Evolutionary conservation across 1,139 yeast genomes (phyloP).

Genomic region (Pichia sp.): DNA sequence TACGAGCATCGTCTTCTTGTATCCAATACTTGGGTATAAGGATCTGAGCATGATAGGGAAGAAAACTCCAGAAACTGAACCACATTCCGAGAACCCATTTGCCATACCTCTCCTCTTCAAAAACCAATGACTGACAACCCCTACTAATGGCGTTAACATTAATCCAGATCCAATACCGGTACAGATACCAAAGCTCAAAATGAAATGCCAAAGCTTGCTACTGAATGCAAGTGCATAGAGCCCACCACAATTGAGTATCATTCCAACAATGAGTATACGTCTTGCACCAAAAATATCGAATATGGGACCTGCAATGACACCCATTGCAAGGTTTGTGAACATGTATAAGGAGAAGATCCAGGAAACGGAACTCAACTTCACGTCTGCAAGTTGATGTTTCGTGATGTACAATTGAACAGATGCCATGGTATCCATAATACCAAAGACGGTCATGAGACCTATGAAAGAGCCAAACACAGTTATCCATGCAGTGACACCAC

Average conservation of each 20-base stretch:
- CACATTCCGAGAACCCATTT: slow-evolving; percentile 51
- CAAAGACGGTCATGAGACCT: slow-evolving; percentile 58
- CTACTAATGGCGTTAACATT: slow-evolving; percentile 50
- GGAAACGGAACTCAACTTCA: slow-evolving; percentile 43
- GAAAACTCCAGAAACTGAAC: slow-evolving; percentile 55
- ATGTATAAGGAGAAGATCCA: slow-evolving; percentile 61
- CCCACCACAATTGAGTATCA: slow-evolving; percentile 42
- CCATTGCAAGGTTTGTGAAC: slow-evolving; percentile 47
- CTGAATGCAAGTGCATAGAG: slow-evolving; percentile 49
- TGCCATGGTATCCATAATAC: slow-evolving; percentile 58
- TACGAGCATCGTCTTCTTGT: slow-evolving; percentile 50
- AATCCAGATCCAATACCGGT: slow-evolving; percentile 54
- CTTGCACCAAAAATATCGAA: slow-evolving; percentile 55
- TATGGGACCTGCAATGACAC: slow-evolving; percentile 56
- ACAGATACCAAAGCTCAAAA: slow-evolving; percentile 49
- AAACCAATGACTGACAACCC: slow-evolving; percentile 59
- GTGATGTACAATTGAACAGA: slow-evolving; percentile 60
- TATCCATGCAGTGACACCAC: slow-evolving; percentile 47
- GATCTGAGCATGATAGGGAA: slow-evolving; percentile 54
- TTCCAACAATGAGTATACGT: slow-evolving; percentile 38
- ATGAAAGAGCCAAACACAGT: slow-evolving; percentile 55
- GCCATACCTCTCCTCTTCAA: slow-evolving; percentile 51
- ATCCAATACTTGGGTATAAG: slow-evolving; percentile 46
- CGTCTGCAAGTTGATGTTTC: slow-evolving; percentile 41
- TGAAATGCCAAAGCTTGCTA: slow-evolving; percentile 45